Evolutionary conservation across 2,329 filamentous ascomycete genomes (phyloP).

Genomic region (Ophiocordyceps camponoti-leonardi): DNA sequence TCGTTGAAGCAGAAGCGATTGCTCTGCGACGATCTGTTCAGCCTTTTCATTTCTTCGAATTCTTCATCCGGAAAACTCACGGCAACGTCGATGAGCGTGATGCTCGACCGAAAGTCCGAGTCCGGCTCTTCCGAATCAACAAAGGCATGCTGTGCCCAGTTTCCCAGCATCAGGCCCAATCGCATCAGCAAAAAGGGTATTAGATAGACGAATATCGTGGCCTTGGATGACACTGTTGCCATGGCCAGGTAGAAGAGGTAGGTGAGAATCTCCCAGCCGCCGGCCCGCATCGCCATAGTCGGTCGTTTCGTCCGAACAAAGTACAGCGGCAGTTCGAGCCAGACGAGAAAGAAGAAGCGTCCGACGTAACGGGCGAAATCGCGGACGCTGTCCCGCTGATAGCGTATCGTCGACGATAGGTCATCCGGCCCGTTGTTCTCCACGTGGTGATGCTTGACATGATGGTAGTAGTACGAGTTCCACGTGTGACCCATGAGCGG

Average conservation of each 20-base stretch:
- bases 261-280: slow-evolving; percentile 42
- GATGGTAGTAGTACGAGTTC: slow-evolving; percentile 75
- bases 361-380: slow-evolving; percentile 58
- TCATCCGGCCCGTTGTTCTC: slow-evolving; percentile 67
- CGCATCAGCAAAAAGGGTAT: slow-evolving; percentile 50
- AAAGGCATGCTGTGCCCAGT: slow-evolving; percentile 73
- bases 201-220: slow-evolving; percentile 47
- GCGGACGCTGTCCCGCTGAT: slow-evolving; percentile 50
- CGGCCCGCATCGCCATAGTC: slow-evolving; percentile 33
- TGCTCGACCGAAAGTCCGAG: slow-evolving; percentile 63
- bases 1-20: slow-evolving; percentile 75
- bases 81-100: slow-evolving; percentile 62
- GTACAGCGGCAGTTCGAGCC: slow-evolving; percentile 60
- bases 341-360: slow-evolving; percentile 57
- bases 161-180: slow-evolving; percentile 61
- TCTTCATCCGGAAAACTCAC: slow-evolving; percentile 27
- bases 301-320: slow-evolving; percentile 48
- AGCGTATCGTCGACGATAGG: slow-evolving; percentile 58
- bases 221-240: slow-evolving; percentile 28
- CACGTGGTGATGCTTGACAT: slow-evolving; percentile 74
- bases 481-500: slow-evolving; percentile 70
- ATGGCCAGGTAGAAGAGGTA: slow-evolving; percentile 31
- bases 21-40: slow-evolving; percentile 29
- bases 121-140: slow-evolving; percentile 60
- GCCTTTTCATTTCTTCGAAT: background rate